Conservation (phyloP, 1,284 basidiomycete species). For the Trametes hirsuta region DNA sequence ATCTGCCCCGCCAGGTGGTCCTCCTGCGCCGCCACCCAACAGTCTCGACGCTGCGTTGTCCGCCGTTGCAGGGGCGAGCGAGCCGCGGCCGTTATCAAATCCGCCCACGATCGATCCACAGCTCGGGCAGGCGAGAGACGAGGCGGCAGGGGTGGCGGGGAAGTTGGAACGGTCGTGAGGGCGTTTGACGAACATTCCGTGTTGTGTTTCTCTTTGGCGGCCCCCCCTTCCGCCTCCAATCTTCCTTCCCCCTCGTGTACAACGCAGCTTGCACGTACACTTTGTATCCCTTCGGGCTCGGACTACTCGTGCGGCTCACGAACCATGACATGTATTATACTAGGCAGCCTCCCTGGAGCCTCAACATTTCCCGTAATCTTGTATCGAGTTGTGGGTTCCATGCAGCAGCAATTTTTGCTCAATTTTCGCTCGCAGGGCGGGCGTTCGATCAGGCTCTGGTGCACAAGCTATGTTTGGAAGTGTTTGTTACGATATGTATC, state of each 20-base stretch:
- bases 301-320: slow-evolving; percentile 19
- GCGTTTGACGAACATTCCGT: not conserved
- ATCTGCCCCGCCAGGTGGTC: slow-evolving; percentile 38
- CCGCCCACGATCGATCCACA: slow-evolving; percentile 36
- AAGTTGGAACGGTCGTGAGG: slow-evolving; percentile 31
- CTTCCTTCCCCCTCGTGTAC: not conserved
- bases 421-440: not conserved
- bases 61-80: slow-evolving; percentile 25
- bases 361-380: not conserved
- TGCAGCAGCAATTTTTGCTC: not conserved
- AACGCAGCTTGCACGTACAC: not conserved
- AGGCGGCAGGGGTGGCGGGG: slow-evolving; percentile 40
- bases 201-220: not conserved
- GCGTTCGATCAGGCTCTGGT: not conserved
- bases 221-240: not conserved
- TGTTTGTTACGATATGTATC: slow-evolving; percentile 1
- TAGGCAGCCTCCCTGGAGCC: not conserved
- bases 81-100: slow-evolving; percentile 19
- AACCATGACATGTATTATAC: slow-evolving; percentile 19
- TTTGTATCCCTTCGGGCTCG: slow-evolving; percentile 12
- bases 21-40: slow-evolving; percentile 32
- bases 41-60: slow-evolving; percentile 53
- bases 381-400: not conserved
- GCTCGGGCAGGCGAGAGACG: slow-evolving; percentile 40
- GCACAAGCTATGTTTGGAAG: not conserved